Percentiles rank a stretch among this genome's conserved stretches.
These are phyloP conservation scores for Meira miltonrushii DNA, from an alignment of 1,284 basidiomycete genomes.

Conservation along the genomic window DNA sequence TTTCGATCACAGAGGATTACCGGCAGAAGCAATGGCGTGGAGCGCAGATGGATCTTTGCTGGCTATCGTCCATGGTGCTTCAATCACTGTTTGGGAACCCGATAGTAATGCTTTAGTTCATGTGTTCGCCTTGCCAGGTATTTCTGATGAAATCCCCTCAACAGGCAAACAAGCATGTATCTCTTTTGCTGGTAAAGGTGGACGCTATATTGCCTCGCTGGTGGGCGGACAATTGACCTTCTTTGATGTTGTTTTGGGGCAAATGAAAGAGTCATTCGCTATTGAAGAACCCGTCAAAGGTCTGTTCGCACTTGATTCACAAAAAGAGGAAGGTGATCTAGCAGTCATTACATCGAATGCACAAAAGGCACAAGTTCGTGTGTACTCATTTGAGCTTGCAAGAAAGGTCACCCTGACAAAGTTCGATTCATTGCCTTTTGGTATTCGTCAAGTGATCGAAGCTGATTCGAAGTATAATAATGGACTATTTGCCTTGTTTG, in stretches of 20 bases:
- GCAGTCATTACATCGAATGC: not conserved
- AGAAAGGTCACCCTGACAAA: not conserved
- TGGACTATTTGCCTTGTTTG: constrained; percentile 17
- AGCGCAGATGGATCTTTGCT: constrained; percentile 82
- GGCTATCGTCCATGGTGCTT: constrained; percentile 66
- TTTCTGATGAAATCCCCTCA: constrained; percentile 18
- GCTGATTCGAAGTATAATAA: too few relatives aligned
- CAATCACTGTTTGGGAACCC: constrained; percentile 74
- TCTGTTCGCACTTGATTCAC: not conserved
- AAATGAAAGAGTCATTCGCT: constrained; percentile 18
- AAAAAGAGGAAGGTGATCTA: not conserved
- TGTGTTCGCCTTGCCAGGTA: constrained; percentile 56
- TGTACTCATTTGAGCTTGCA: too few relatives aligned
- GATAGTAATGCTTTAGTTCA: constrained; percentile 64
- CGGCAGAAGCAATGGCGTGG: constrained; percentile 61
- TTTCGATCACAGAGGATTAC: constrained; percentile 38
- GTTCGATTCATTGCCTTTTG: constrained; percentile 6
- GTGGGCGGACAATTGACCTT: constrained; percentile 21
- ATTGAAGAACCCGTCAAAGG: constrained; percentile 1
- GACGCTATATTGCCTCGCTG: constrained; percentile 33
- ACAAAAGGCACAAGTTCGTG: not conserved
- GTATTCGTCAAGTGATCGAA: not conserved
- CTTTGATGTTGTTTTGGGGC: constrained; percentile 43
- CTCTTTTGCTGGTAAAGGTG: constrained; percentile 27
- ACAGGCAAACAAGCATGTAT: constrained; percentile 9